These are phyloP conservation scores for Hypoxylon sp. DNA, from an alignment of 2,329 filamentous ascomycete genomes.

Conservation along the genomic window DNA sequence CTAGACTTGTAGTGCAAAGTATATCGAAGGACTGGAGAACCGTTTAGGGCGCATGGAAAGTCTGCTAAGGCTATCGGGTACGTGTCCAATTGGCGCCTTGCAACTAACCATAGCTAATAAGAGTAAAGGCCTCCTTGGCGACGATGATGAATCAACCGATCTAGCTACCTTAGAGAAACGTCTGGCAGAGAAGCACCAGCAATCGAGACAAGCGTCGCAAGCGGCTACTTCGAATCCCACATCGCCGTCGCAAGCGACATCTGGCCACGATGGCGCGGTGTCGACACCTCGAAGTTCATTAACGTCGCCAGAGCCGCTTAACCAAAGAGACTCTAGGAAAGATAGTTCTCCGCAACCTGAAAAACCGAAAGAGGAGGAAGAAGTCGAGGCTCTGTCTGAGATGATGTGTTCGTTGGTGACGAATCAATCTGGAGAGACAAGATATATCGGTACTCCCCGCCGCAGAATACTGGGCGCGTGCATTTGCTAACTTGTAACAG, in stretches of 20 bases:
- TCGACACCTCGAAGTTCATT: slow-evolving; percentile 68
- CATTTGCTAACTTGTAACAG: slow-evolving; percentile 59
- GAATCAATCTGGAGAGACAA: slow-evolving; percentile 92
- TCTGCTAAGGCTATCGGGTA: slow-evolving; percentile 83
- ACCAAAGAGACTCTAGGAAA: slow-evolving; percentile 56
- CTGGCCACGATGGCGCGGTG: slow-evolving; percentile 58
- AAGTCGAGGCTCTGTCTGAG: slow-evolving; percentile 91
- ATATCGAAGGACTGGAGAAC: slow-evolving; percentile 97
- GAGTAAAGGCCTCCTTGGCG: slow-evolving; percentile 76
- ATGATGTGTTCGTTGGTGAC: slow-evolving; percentile 99
- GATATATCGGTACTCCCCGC: slow-evolving; percentile 82
- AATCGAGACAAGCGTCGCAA: slow-evolving; percentile 64
- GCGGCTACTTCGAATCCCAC: slow-evolving; percentile 63
- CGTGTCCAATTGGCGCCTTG: slow-evolving; percentile 35
- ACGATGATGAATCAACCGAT: slow-evolving; percentile 90
- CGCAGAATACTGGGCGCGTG: slow-evolving; percentile 13
- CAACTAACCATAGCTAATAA: slow-evolving; percentile 45
- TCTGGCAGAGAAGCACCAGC: slow-evolving; percentile 68
- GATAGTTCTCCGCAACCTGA: slow-evolving; percentile 58
- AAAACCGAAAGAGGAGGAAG: slow-evolving; percentile 68
- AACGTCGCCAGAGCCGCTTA: slow-evolving; percentile 65
- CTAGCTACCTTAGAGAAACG: slow-evolving; percentile 89
- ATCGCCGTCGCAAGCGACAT: slow-evolving; percentile 64
- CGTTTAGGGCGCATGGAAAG: slow-evolving; percentile 96
- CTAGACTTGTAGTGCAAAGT: slow-evolving; percentile 78